phyloP scores from a whole-genome alignment of 1,284 basidiomycete species.

The Neolentinus lepideus region DNA sequence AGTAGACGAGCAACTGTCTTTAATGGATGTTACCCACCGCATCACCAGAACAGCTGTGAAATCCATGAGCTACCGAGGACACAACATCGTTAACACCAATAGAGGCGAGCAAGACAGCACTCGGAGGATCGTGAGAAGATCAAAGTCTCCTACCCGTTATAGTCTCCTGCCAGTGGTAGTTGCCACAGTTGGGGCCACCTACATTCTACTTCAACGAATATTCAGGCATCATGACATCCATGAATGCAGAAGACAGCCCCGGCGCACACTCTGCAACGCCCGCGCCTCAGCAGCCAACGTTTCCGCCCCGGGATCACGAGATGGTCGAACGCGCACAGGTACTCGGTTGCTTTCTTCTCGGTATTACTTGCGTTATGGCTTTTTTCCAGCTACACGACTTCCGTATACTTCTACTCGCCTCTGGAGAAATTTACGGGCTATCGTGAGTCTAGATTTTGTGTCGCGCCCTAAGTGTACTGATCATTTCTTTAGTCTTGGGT shows the following conservation, averaged over 20 bases:
- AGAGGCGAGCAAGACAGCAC: too few relatives aligned
- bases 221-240: conserved; percentile 5
- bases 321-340: conserved; percentile 37
- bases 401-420: conserved; percentile 88
- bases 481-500: conserved; percentile 30
- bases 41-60: too few relatives aligned
- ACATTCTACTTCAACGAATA: neutral
- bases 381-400: conserved; percentile 74
- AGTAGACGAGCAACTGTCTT: too few relatives aligned
- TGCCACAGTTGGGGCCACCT: too few relatives aligned
- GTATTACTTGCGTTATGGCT: conserved; percentile 63
- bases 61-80: too few relatives aligned
- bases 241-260: conserved; percentile 28
- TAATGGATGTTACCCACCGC: too few relatives aligned
- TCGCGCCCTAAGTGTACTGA: conserved; percentile 5
- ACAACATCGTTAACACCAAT: too few relatives aligned
- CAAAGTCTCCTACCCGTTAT: too few relatives aligned
- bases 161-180: too few relatives aligned
- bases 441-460: conserved; percentile 38
- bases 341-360: conserved; percentile 36
- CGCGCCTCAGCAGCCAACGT: conserved; percentile 33
- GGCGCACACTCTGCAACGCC: conserved; percentile 25
- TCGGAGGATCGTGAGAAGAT: too few relatives aligned
- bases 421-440: conserved; percentile 84
- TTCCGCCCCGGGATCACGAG: conserved; percentile 18